phyloP scores from a whole-genome alignment of 306 rosid genomes.

The Potentilla sterilis region DNA sequence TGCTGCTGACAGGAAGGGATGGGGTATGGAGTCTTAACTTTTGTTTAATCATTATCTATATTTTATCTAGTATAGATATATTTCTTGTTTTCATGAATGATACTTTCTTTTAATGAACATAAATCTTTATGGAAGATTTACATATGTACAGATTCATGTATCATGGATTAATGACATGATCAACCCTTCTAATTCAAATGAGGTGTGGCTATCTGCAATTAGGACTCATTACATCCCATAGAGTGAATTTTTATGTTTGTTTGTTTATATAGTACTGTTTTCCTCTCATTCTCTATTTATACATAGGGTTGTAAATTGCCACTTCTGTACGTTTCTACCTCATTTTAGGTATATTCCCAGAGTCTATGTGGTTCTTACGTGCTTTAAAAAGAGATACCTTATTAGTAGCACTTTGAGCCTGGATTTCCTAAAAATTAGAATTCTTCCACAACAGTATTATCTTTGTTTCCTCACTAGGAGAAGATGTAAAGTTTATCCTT shows the following conservation, averaged over 20 bases:
- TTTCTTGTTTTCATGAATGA: neutral
- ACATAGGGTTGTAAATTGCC: neutral
- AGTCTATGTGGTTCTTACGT: too few species aligned
- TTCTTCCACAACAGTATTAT: neutral
- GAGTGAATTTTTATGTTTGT: too few species aligned
- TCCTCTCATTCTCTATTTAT: neutral
- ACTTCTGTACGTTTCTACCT: neutral
- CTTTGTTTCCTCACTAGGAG: neutral
- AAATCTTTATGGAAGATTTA: neutral
- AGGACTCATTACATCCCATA: neutral
- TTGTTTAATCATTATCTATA: neutral
- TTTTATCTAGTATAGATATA: neutral
- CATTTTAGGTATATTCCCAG: neutral
- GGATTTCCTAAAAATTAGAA: neutral
- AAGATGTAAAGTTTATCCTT: neutral
- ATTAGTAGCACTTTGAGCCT: neutral
- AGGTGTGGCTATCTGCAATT: neutral
- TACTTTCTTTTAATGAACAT: neutral
- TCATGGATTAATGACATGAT: neutral
- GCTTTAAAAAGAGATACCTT: neutral
- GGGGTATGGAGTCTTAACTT: constrained; percentile 62
- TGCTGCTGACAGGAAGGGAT: constrained; percentile 78
- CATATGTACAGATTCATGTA: neutral
- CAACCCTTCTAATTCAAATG: neutral
- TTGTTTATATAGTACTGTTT: neutral